phyloP scores from a whole-genome alignment of 805 yeast genomes.

The Candida namnaoensis region DNA sequence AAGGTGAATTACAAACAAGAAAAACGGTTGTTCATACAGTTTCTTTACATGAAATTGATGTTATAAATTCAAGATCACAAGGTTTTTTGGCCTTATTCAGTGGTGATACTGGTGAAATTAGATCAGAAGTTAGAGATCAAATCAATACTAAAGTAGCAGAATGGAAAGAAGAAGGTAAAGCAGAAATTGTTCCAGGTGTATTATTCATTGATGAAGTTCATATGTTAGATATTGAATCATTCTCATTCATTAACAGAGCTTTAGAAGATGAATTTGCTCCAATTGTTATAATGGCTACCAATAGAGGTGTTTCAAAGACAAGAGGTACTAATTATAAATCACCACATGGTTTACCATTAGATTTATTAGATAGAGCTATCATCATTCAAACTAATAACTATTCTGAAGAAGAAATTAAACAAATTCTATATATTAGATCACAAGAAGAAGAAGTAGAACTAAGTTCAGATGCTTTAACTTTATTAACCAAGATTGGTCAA shows the following conservation, averaged over 20 bases:
- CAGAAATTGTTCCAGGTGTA: slow-evolving; percentile 96
- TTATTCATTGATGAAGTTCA: slow-evolving; percentile 96
- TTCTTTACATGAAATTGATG: slow-evolving; percentile 96
- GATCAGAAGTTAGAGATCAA: slow-evolving; percentile 92
- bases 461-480: slow-evolving; percentile 71
- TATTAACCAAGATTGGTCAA: slow-evolving; percentile 81
- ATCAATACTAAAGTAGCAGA: slow-evolving; percentile 95
- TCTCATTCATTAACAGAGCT: slow-evolving; percentile 92
- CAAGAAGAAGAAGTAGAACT: slow-evolving; percentile 91
- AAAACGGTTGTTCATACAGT: slow-evolving; percentile 96
- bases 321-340: slow-evolving; percentile 91
- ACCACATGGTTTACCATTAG: slow-evolving; percentile 97
- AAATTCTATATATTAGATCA: slow-evolving; percentile 83
- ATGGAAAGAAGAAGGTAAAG: slow-evolving; percentile 99
- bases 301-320: slow-evolving; percentile 88
- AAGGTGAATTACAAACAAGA: slow-evolving; percentile 95
- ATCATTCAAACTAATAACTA: slow-evolving; percentile 83
- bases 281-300: slow-evolving; percentile 96
- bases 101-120: slow-evolving; percentile 96
- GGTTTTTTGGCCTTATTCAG: slow-evolving; percentile 94
- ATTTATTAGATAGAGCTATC: slow-evolving; percentile 86
- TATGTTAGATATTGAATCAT: slow-evolving; percentile 96
- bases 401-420: slow-evolving; percentile 73
- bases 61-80: slow-evolving; percentile 94
- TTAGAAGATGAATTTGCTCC: slow-evolving; percentile 96